A percentile compares a stretch with the other conserved stretches of the same genome.
These are phyloP conservation scores for Teunomyces kruisii DNA, from an alignment of 805 yeast species.

Conservation along the genomic window DNA sequence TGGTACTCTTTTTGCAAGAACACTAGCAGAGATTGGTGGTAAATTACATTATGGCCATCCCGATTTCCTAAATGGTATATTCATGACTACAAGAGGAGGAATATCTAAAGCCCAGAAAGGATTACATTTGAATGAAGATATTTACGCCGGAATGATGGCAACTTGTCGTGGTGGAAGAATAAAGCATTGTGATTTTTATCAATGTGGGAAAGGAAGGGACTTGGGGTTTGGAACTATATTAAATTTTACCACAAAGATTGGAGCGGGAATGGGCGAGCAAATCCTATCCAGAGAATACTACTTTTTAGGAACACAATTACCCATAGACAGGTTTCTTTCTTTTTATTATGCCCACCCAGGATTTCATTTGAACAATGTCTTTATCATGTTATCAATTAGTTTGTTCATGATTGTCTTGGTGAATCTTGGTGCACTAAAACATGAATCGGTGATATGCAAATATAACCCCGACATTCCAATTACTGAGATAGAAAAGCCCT, in stretches of 20 bases:
- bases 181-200: conserved; percentile 93
- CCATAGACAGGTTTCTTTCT: conserved; percentile 85
- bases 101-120: conserved; percentile 94
- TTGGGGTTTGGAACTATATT: conserved; percentile 89
- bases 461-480: conserved; percentile 67
- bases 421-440: conserved; percentile 74
- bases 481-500: conserved; percentile 70
- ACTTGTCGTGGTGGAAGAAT: conserved; percentile 87
- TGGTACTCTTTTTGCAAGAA: conserved; percentile 92
- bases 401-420: conserved; percentile 77
- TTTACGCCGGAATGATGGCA: conserved; percentile 94
- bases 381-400: conserved; percentile 84
- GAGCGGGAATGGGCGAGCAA: conserved; percentile 99
- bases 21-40: conserved; percentile 91
- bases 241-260: conserved; percentile 93
- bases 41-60: conserved; percentile 97
- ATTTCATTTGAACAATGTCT: conserved; percentile 87
- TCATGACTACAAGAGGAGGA: conserved; percentile 95
- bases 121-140: conserved; percentile 89
- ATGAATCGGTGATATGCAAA: conserved; percentile 68
- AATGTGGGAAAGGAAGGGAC: conserved; percentile 97
- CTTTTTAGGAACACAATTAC: conserved; percentile 84
- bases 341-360: conserved; percentile 98
- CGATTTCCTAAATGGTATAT: conserved; percentile 85
- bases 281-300: conserved; percentile 88